Conservation (phyloP, 768 basidiomycete genomes). For the Piloderma croceum region DNA sequence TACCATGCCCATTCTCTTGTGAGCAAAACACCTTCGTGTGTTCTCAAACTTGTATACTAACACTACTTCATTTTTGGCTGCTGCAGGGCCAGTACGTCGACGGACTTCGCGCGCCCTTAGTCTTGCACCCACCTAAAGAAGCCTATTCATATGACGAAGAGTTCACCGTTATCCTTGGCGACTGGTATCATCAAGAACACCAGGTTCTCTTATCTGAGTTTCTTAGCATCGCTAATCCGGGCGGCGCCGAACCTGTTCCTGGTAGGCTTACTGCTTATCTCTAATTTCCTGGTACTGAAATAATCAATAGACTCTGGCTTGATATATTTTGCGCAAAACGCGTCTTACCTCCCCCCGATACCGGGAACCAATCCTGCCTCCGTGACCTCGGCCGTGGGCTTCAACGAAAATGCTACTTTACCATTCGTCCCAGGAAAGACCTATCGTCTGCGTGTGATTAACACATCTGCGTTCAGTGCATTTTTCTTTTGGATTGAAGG, state of each 20-base stretch:
- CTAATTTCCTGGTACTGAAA: neutral
- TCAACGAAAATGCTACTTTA: slow-evolving; percentile 83
- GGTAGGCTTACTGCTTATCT: slow-evolving; percentile 33
- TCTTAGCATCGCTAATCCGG: slow-evolving; percentile 68
- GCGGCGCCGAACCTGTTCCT: slow-evolving; percentile 86
- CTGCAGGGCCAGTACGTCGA: slow-evolving; percentile 86
- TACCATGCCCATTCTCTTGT: slow-evolving; percentile 63
- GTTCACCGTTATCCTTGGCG: slow-evolving; percentile 77
- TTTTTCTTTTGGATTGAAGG: slow-evolving; percentile 91
- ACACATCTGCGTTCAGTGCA: slow-evolving; percentile 66
- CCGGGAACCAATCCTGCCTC: slow-evolving; percentile 39
- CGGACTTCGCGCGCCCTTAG: slow-evolving; percentile 81
- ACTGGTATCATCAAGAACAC: slow-evolving; percentile 91
- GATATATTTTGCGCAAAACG: slow-evolving; percentile 79
- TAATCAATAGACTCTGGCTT: slow-evolving; percentile 61
- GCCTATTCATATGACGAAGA: slow-evolving; percentile 76
- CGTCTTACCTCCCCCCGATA: slow-evolving; percentile 60
- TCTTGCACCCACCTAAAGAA: slow-evolving; percentile 67
- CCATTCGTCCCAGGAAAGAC: slow-evolving; percentile 79
- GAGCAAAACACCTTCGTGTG: slow-evolving; percentile 14
- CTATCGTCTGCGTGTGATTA: slow-evolving; percentile 84
- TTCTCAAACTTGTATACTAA: neutral
- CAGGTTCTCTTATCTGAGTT: slow-evolving; percentile 55
- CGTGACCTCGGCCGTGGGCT: slow-evolving; percentile 60
- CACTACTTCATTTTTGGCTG: neutral